phyloP scores from a whole-genome alignment of 2,329 filamentous ascomycete genomes.

The Pseudogymnoascus sp. region DNA sequence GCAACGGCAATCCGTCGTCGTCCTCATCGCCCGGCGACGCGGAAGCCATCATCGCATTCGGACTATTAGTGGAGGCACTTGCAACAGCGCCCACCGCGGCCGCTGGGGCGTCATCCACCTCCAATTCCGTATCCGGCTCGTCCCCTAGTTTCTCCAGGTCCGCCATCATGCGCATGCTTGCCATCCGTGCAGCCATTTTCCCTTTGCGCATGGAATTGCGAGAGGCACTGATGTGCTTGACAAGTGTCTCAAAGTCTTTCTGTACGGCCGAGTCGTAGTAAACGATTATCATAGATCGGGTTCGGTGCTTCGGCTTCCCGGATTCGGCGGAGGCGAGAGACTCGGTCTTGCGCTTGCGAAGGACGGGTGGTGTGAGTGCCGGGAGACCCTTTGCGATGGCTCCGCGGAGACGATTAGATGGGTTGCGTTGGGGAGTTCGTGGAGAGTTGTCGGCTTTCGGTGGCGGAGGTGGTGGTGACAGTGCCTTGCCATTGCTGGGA shows the following conservation, averaged over 20 bases:
- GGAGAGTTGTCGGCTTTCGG: background rate
- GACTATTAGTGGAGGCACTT: background rate
- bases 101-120: constrained; percentile 11
- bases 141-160: constrained; percentile 49
- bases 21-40: constrained; percentile 16
- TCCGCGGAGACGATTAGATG: background rate
- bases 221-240: constrained; percentile 71
- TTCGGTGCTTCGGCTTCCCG: constrained; percentile 44
- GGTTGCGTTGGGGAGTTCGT: background rate
- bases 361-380: constrained; percentile 11
- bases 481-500: background rate
- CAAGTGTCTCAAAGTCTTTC: constrained; percentile 70
- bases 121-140: constrained; percentile 34
- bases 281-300: constrained; percentile 72
- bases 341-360: constrained; percentile 28
- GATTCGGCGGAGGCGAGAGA: constrained; percentile 26
- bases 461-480: background rate
- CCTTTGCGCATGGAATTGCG: constrained; percentile 81
- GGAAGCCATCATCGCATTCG: background rate
- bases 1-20: constrained; percentile 24
- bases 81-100: constrained; percentile 9
- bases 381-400: background rate
- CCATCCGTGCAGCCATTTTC: constrained; percentile 72
- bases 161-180: constrained; percentile 52
- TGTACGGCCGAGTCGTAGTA: constrained; percentile 88